Evolutionary conservation across 768 basidiomycete species (phyloP).

Genomic region (Phallus indusiatus): DNA sequence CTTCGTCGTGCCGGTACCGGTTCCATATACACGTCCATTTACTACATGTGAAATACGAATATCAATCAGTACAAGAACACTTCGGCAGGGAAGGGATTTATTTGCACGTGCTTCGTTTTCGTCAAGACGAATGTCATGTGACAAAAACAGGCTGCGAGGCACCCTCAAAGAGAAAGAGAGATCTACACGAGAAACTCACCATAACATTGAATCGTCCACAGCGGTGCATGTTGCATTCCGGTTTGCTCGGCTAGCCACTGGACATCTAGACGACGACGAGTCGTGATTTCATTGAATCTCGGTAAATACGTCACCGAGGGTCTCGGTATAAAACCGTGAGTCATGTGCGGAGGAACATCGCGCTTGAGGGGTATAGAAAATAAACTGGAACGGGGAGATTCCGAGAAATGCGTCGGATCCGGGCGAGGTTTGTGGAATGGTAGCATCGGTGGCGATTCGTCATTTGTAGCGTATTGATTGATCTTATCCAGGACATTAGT

Average conservation of each 20-base stretch:
- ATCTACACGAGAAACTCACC: slow-evolving; percentile 29
- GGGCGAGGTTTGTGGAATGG: neutral
- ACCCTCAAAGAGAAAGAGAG: neutral
- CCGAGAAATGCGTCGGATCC: neutral
- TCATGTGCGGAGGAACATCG: neutral
- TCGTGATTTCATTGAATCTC: slow-evolving; percentile 64
- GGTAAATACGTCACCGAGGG: slow-evolving; percentile 49
- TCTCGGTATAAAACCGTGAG: slow-evolving; percentile 3
- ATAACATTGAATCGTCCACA: slow-evolving; percentile 58
- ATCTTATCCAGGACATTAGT: too few species aligned
- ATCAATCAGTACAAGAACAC: neutral
- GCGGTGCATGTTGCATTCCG: slow-evolving; percentile 60
- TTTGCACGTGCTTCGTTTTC: neutral
- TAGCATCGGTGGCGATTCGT: neutral
- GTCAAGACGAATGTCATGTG: neutral
- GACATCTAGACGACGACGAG: slow-evolving; percentile 52
- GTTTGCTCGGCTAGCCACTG: slow-evolving; percentile 50
- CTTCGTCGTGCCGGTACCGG: slow-evolving; percentile 57
- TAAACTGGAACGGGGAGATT: neutral
- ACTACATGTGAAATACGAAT: slow-evolving; percentile 30
- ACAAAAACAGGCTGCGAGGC: neutral
- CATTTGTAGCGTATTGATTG: too few species aligned
- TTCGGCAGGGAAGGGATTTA: too few species aligned
- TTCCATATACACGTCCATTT: slow-evolving; percentile 59
- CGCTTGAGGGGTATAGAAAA: neutral